These are phyloP conservation scores for Neckera pumila DNA, from an alignment of 225 moss, liverwort and hornwort genomes.

Conservation along the genomic window DNA sequence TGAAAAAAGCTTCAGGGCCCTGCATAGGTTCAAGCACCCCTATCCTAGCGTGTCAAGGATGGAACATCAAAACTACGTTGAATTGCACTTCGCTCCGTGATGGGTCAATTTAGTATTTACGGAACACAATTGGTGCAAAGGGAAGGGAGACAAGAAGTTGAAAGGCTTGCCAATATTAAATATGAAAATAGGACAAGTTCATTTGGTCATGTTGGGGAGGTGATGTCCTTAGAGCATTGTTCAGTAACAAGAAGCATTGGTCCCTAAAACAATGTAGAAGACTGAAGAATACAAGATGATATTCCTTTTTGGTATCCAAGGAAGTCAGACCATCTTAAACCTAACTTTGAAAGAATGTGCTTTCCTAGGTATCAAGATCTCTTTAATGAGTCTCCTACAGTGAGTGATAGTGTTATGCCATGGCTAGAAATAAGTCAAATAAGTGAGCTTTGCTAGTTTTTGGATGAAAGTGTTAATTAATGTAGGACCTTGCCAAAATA, in stretches of 20 bases:
- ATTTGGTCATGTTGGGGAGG: accelerated
- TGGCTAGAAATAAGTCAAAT: not conserved
- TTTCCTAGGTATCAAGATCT: not conserved
- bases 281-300: not conserved
- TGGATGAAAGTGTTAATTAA: too few species aligned
- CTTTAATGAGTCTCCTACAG: not conserved
- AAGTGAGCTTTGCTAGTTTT: not conserved
- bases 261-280: not conserved
- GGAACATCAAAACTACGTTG: not conserved
- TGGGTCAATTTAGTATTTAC: not conserved
- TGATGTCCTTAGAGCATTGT: accelerated
- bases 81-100: not conserved
- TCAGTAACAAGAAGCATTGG: not conserved
- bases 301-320: accelerated
- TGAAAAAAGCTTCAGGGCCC: not conserved
- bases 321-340: not conserved
- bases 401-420: too few species aligned
- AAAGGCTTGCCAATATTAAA: not conserved
- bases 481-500: not conserved
- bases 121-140: not conserved
- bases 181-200: not conserved
- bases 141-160: not conserved
- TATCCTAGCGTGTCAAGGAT: not conserved
- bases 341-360: not conserved
- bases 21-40: not conserved